Percentiles rank a stretch among this genome's conserved stretches.
Evolutionary conservation across 768 basidiomycete genomes (phyloP).

Genomic region (Podaxis sp.): DNA sequence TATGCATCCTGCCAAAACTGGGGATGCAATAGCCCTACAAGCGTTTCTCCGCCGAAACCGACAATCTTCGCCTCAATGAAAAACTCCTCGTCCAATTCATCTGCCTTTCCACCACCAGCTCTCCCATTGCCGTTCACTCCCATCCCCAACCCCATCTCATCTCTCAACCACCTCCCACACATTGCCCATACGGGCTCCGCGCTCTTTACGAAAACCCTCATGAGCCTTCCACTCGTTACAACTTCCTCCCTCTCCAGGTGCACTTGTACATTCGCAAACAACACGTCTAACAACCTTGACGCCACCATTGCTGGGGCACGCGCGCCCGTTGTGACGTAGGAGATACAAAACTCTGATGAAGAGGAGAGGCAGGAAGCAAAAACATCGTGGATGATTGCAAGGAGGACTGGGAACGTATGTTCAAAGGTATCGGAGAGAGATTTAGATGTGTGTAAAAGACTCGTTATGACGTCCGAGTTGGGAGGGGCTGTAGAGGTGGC

Average conservation of each 20-base stretch:
- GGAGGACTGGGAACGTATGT: constrained; percentile 51
- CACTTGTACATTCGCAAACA: constrained; percentile 54
- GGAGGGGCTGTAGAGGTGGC: not conserved
- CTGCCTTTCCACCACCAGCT: constrained; percentile 20
- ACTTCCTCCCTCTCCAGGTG: constrained; percentile 56
- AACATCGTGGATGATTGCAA: constrained; percentile 40
- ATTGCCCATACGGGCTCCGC: constrained; percentile 73
- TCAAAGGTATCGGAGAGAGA: constrained; percentile 53
- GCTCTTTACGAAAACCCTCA: constrained; percentile 55
- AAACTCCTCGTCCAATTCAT: constrained; percentile 66
- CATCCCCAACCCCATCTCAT: constrained; percentile 59
- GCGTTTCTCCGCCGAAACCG: constrained; percentile 35
- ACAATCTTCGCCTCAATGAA: constrained; percentile 74
- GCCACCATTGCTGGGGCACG: constrained; percentile 49
- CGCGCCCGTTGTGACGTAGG: constrained; percentile 17
- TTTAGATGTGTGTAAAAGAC: constrained; percentile 63
- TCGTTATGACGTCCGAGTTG: constrained; percentile 40
- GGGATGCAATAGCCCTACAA: constrained; percentile 53
- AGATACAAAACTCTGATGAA: constrained; percentile 16
- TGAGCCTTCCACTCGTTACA: constrained; percentile 50
- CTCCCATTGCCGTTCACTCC: constrained; percentile 13
- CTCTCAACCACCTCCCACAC: constrained; percentile 65
- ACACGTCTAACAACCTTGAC: constrained; percentile 55
- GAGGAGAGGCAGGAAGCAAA: constrained; percentile 24
- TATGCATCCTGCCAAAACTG: constrained; percentile 82